Conservation (phyloP, 352 stramenopile genomes). For the Plasmopara halstedii region DNA sequence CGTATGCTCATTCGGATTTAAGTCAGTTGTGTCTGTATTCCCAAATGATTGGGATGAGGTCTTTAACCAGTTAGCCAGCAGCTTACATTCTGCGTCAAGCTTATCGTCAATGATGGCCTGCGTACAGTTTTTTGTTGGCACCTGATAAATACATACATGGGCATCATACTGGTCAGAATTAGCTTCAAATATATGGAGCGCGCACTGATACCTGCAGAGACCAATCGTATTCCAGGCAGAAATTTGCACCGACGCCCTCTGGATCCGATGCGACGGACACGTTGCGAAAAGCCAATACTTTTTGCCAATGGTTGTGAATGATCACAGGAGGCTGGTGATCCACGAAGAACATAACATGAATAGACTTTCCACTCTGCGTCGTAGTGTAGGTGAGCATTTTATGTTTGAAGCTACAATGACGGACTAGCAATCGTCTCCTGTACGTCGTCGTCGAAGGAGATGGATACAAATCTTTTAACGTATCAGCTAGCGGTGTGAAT, state of each 20-base stretch:
- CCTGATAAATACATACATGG: too few relatives aligned
- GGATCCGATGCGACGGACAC: slow-evolving; percentile 35
- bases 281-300: slow-evolving; percentile 42
- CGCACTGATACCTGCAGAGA: slow-evolving; percentile 23
- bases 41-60: slow-evolving; percentile 12
- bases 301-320: slow-evolving; percentile 58
- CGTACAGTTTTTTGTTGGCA: slow-evolving; percentile 6
- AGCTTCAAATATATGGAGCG: too few relatives aligned
- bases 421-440: slow-evolving; percentile 54
- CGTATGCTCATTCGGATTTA: slow-evolving; percentile 13
- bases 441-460: slow-evolving; percentile 34
- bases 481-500: slow-evolving; percentile 6
- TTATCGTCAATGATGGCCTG: neutral
- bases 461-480: slow-evolving; percentile 28
- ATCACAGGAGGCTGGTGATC: slow-evolving; percentile 58
- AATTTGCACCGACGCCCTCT: slow-evolving; percentile 40
- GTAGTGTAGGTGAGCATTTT: slow-evolving; percentile 70
- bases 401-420: slow-evolving; percentile 34
- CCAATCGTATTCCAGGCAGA: slow-evolving; percentile 79
- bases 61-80: slow-evolving; percentile 32
- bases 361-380: slow-evolving; percentile 32
- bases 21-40: neutral
- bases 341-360: slow-evolving; percentile 62
- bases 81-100: slow-evolving; percentile 2
- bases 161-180: too few relatives aligned